Base-by-base conservation (phyloP, 768 basidiomycete species). In the Russula foetens region DNA sequence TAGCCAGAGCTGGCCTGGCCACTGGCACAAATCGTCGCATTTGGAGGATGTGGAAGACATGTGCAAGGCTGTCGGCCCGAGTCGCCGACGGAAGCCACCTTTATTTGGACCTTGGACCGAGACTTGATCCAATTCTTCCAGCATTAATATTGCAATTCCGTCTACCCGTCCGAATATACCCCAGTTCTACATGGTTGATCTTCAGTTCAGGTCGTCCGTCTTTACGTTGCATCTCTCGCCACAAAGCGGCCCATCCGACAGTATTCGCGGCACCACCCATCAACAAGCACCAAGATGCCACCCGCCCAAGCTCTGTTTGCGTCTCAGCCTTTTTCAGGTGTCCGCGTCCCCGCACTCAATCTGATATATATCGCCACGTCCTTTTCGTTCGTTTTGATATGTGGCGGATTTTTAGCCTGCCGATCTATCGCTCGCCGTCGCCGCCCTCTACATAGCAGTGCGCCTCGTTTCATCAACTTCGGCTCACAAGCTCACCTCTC, bases 221-320 rank as follows among this genome's bases (percentile, higher is more conserved):
- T 41, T 28, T 7, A 7, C 38, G 21, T 52, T 15, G 15, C 45
- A 21, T 17, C 38, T 21, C 39, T 54, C 26, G 21, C 44, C 33
- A 8, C 11, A 19, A 45, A 45, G 50, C 26, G 24, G 14, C 19
- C 54, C 24, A n/a, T 17, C 2, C 45, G 4, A 35, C 24, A 17
- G 14, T 4, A 23, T 35, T 43, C 14, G 11, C 35, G 14, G 52
- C 28, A 6, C 35, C 35, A 23, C 7, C 21, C 8, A 33, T 46
- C 51, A 4, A 7, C 28, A 31, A 58, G 35, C 14, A 21, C 50
- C 39, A 53, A 23, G 15, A 62, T 62, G 61, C 45, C 61, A n/a
- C 61, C 61, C 24, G 45, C 46, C 43, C 56, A 43, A 41, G 44
- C 45, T 9, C n/a, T 52, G 11, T 15, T 43, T 4, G 45, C 26